phyloP scores from a whole-genome alignment of 176 grass and related monocot species.

The Musa troglodytarum region DNA sequence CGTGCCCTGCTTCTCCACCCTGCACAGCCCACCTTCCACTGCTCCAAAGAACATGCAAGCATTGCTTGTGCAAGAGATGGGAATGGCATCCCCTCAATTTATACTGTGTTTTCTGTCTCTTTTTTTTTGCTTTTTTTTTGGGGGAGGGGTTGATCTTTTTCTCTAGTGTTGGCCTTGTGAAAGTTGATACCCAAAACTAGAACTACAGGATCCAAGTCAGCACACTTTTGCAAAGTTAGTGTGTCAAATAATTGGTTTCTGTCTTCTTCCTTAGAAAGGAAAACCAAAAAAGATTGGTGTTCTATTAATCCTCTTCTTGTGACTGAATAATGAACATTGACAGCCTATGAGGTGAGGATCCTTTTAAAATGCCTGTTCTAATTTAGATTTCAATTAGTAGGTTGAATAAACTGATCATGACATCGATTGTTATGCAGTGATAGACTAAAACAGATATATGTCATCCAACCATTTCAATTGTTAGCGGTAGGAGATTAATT shows the following conservation, averaged over 20 bases:
- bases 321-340: neutral
- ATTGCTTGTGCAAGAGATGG: neutral
- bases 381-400: too few species aligned
- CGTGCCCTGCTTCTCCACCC: conserved; percentile 28
- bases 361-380: too few species aligned
- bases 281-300: neutral
- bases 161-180: neutral
- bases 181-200: conserved; percentile 2
- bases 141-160: neutral
- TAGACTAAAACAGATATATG: too few species aligned
- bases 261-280: neutral
- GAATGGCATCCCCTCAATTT: neutral
- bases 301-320: neutral
- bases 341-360: too few species aligned
- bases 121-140: neutral
- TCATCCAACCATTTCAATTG: too few species aligned
- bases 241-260: too few species aligned
- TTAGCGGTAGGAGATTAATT: too few species aligned
- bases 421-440: too few species aligned
- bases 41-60: neutral
- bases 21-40: conserved; percentile 9
- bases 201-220: neutral
- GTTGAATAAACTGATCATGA: too few species aligned
- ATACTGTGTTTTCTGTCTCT: neutral
- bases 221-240: conserved; percentile 1